Conservation (phyloP, 2,329 filamentous ascomycete species). For the Davidsoniella australis region DNA sequence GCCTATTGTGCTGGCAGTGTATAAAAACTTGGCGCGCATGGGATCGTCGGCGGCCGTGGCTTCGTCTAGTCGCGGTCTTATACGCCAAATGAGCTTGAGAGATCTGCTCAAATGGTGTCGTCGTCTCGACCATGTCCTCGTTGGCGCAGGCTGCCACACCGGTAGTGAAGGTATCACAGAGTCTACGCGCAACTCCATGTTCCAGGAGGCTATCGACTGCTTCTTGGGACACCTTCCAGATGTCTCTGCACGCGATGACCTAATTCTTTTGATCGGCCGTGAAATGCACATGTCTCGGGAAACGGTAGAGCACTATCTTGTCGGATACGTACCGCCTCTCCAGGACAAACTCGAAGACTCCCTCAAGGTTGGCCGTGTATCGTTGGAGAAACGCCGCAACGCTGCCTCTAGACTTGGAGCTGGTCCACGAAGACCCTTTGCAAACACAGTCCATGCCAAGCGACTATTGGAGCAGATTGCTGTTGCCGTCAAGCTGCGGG, state of each 20-base stretch:
- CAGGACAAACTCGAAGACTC: slow-evolving; percentile 37
- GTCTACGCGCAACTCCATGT: slow-evolving; percentile 61
- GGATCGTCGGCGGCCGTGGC: slow-evolving; percentile 15
- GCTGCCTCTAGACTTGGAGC: slow-evolving; percentile 27
- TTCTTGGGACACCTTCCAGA: slow-evolving; percentile 71
- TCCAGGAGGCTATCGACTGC: slow-evolving; percentile 83
- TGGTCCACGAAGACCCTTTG: slow-evolving; percentile 54
- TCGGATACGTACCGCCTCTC: slow-evolving; percentile 53
- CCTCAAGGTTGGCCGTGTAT: slow-evolving; percentile 49
- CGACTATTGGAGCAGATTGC: slow-evolving; percentile 77
- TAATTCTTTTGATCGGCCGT: slow-evolving; percentile 61
- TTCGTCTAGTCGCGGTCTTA: slow-evolving; percentile 29
- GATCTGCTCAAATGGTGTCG: slow-evolving; percentile 88
- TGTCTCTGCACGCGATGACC: slow-evolving; percentile 36
- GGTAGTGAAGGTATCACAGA: slow-evolving; percentile 58
- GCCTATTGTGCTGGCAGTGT: slow-evolving; percentile 41
- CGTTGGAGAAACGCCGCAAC: slow-evolving; percentile 38
- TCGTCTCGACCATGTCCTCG: slow-evolving; percentile 51
- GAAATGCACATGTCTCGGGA: slow-evolving; percentile 77
- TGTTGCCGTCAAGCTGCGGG: slow-evolving; percentile 63
- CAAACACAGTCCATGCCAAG: slow-evolving; percentile 71
- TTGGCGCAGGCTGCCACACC: slow-evolving; percentile 42
- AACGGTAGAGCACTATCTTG: slow-evolving; percentile 60
- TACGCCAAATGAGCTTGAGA: slow-evolving; percentile 45
- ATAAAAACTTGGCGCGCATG: slow-evolving; percentile 33